Base-by-base conservation (phyloP, 176 grass and related monocot genomes). In the Oryza officinalis region DNA sequence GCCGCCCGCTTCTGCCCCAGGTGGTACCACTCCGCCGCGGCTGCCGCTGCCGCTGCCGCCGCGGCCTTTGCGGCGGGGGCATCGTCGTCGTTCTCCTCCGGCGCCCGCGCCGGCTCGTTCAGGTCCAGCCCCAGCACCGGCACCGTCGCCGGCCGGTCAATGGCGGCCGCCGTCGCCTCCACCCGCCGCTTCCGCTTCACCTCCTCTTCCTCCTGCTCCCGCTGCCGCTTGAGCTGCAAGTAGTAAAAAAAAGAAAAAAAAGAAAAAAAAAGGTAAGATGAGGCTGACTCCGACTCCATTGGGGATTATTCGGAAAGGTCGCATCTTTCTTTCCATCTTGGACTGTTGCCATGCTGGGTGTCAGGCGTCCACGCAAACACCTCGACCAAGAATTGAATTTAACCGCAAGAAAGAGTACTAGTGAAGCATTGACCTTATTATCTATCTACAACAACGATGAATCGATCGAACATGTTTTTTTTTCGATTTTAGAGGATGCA, bases 41-140 rank as follows among this genome's bases (percentile, higher is more conserved):
- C 30, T 30, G 30, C 37, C 6, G 27, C 32, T 32, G 32, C 6
- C 35, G 37, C 72, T 1, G 0, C 2, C 0, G 35, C 63, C 3
- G n/a, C 72, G 14, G 44, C 63, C 11, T 13, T 32, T 17, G 50
- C 17, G 50, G 50, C 50, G 50, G 49, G 18, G 50, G 52, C 20
- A 32, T 22, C 81, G 7, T 37, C 41, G 20, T 38, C 73, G 3
- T 84, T 45, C 25, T 26, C 50, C 13, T 17, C 35, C 22, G 27
- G 26, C 25, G 63, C 10, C 28, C 64, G 45, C 33, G 76, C 81
- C 38, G 87, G 87, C 18, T 47, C 87, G 87, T 89, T 89, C 49
- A 81, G 87, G 87, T 89, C 82, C 63, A 83, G 65, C 22, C 4
- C 46, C 31, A 57, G 76, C 23, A 6, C 22, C 75, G 28, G 35